Evolutionary conservation across 2,329 filamentous ascomycete species (phyloP), one percentile per base, ranked within the genome.

Genomic region (Colletotrichum caudatum): DNA sequence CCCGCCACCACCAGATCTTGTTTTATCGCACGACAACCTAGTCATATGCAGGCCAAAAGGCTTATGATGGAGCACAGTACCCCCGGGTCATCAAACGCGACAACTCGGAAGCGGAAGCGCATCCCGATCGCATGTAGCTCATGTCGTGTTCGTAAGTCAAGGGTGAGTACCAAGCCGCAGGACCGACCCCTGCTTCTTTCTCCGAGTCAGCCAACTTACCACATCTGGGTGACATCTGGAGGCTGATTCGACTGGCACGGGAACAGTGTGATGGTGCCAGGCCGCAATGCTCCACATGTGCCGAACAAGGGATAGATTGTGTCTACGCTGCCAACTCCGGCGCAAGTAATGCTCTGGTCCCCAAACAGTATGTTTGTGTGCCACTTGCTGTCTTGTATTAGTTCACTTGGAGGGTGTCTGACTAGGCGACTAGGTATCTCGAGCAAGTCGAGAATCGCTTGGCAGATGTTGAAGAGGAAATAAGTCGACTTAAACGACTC

Each of bases 71-170:
- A 71, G 59, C 68, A 56, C 59, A 39, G 23, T 14, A 60, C 53
- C 35, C 53, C 59, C n/a, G 37, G 26, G 12, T 46, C 69, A 71
- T 18, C 54, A 41, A 11, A 9, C 41, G 33, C 69, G 29, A 33
- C 56, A 18, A 61, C 51, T 41, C 64, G 71, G 60, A 73, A 73
- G 68, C 68, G 71, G 64, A 73, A 73, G 68, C 64, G 75, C 5
- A 76, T 75, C 44, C 69, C 75, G 26, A 69, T 76, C 33, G 75
- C 75, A n/a, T 76, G 75, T 69, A 74, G 64, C 51, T 62, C 69
- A 12, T 77, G 76, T 61, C 74, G 76, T 9, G 60, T 68, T 14
- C 75, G 76, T 48, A 77, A 77, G 59, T 76, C 76, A 23, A 73
- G 74, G 64, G 76, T 73, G 23, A 67, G 71, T 67, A 14, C 16